Conservation (phyloP, 257 asterid genomes). For the Solanum habrochaites region DNA sequence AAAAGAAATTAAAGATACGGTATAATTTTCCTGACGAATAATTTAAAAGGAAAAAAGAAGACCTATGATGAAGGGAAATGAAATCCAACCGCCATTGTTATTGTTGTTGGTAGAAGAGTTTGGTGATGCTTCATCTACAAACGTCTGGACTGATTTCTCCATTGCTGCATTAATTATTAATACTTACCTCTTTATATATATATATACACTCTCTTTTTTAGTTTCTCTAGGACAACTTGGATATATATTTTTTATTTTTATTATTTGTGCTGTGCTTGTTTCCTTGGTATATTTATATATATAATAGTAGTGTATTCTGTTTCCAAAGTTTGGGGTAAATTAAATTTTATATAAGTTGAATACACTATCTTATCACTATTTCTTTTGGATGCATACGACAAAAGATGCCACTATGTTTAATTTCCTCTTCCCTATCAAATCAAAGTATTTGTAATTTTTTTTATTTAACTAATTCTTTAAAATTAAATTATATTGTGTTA, state of each 20-base stretch:
- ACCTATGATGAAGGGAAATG: conserved; percentile 55
- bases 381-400: neutral
- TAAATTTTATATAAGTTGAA: neutral
- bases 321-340: neutral
- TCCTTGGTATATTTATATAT: neutral
- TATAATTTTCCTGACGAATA: neutral
- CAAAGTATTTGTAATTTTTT: neutral
- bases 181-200: neutral
- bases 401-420: neutral
- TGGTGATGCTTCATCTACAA: neutral
- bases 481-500: no score
- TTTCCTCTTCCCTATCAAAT: neutral
- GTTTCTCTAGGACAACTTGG: neutral
- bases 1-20: neutral
- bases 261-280: neutral
- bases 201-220: neutral
- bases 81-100: conserved; percentile 38
- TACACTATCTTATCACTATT: neutral
- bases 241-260: neutral
- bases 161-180: neutral
- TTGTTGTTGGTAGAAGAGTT: neutral
- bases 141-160: neutral
- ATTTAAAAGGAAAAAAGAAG: neutral
- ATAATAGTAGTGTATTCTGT: neutral
- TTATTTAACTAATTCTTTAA: no score